Evolutionary conservation across 805 yeast genomes (phyloP).

Genomic region (Spathaspora sp.): DNA sequence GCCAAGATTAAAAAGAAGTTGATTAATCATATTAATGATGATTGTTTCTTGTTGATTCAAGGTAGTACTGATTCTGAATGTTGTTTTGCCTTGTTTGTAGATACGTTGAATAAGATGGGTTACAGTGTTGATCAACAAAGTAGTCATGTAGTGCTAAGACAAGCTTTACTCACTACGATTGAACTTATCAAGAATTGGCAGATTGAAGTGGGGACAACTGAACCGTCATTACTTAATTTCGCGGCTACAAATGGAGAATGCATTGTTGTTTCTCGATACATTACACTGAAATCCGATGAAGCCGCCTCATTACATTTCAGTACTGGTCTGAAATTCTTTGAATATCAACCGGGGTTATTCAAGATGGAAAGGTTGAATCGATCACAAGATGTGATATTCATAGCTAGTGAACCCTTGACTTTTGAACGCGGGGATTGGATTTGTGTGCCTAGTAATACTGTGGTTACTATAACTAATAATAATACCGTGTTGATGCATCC

Average conservation of each 20-base stretch:
- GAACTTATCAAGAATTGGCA: constrained; percentile 79
- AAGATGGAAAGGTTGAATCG: constrained; percentile 92
- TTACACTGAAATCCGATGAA: constrained; percentile 85
- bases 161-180: constrained; percentile 72
- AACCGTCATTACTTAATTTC: constrained; percentile 83
- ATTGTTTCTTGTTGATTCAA: constrained; percentile 75
- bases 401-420: constrained; percentile 94
- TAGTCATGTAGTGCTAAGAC: constrained; percentile 55
- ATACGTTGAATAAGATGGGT: constrained; percentile 73
- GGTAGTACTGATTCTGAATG: constrained; percentile 97
- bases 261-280: constrained; percentile 83
- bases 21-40: constrained; percentile 70
- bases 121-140: constrained; percentile 50
- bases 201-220: constrained; percentile 44
- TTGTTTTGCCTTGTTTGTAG: constrained; percentile 84
- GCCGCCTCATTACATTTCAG: constrained; percentile 96
- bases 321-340: constrained; percentile 88
- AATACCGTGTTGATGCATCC: constrained; percentile 92
- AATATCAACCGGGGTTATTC: constrained; percentile 87
- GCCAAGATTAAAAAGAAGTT: constrained; percentile 67
- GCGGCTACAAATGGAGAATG: constrained; percentile 93
- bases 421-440: constrained; percentile 98
- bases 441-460: constrained; percentile 90
- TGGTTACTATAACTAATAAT: constrained; percentile 66
- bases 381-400: constrained; percentile 92